A percentile compares a stretch with the other conserved stretches of the same genome.
These are phyloP conservation scores for Trichoderma atroviride DNA, from an alignment of 2,329 filamentous ascomycete genomes.

Conservation along the genomic window DNA sequence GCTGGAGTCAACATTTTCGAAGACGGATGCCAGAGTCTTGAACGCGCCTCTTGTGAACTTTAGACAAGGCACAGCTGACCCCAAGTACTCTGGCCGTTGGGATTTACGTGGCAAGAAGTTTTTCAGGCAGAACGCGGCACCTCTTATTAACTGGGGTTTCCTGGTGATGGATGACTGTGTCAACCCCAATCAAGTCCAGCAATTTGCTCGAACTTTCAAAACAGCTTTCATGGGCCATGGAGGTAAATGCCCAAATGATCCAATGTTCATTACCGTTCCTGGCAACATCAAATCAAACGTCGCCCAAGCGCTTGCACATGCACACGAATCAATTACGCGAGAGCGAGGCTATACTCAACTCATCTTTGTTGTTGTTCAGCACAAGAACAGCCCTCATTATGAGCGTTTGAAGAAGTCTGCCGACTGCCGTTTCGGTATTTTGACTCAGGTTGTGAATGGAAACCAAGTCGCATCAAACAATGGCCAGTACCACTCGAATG, in stretches of 20 bases:
- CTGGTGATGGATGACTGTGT: conserved; percentile 64
- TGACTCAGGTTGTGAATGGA: conserved; percentile 79
- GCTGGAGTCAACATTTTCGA: conserved; percentile 66
- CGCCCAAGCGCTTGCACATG: conserved; percentile 53
- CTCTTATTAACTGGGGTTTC: conserved; percentile 75
- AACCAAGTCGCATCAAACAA: conserved; percentile 69
- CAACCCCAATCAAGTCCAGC: conserved; percentile 39
- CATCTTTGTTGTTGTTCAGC: conserved; percentile 74
- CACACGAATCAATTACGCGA: conserved; percentile 55
- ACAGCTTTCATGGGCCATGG: conserved; percentile 54
- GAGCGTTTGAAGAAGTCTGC: conserved; percentile 85
- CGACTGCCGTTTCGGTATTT: conserved; percentile 81
- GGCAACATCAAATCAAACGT: conserved; percentile 43
- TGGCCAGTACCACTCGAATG: conserved; percentile 88
- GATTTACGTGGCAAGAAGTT: conserved; percentile 82
- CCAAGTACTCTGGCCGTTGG: conserved; percentile 76
- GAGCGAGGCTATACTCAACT: conserved; percentile 67
- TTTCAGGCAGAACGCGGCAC: conserved; percentile 60
- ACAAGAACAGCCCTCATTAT: conserved; percentile 73
- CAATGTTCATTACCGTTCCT: conserved; percentile 42
- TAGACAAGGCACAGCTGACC: conserved; percentile 58
- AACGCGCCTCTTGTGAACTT: conserved; percentile 73
- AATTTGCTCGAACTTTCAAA: conserved; percentile 48
- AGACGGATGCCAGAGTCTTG: conserved; percentile 71
- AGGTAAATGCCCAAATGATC: conserved; percentile 44